Percentiles rank a stretch among this genome's conserved stretches.
Conservation (phyloP, 202 grass and related monocot species). For the Elaeis oleifera region DNA sequence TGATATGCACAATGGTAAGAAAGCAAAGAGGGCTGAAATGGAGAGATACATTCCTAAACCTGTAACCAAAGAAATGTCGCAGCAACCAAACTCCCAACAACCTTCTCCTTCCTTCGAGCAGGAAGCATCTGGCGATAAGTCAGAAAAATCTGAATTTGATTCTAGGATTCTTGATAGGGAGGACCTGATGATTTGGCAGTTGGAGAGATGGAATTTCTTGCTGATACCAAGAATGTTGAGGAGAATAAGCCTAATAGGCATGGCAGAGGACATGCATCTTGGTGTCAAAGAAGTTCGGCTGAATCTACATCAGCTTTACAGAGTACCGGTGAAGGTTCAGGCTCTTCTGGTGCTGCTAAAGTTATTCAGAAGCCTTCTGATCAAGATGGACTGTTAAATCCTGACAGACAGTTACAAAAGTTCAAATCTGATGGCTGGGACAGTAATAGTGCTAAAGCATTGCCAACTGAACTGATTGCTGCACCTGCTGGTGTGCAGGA, state of each 20-base stretch:
- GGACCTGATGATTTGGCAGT: slow-evolving; percentile 29
- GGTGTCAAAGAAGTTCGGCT: slow-evolving; percentile 69
- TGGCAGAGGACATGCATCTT: slow-evolving; percentile 66
- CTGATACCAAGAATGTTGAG: slow-evolving; percentile 50
- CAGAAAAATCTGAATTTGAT: slow-evolving; percentile 20
- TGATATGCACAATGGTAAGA: slow-evolving; percentile 51
- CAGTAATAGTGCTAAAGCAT: slow-evolving; percentile 24
- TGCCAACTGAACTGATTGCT: slow-evolving; percentile 25
- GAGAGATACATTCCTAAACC: slow-evolving; percentile 97
- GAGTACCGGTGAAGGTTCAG: slow-evolving; percentile 29
- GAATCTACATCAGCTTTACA: slow-evolving; percentile 37
- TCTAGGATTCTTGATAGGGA: slow-evolving; percentile 26
- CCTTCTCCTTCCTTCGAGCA: slow-evolving; percentile 23
- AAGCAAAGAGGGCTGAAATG: slow-evolving; percentile 93
- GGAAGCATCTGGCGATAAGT: slow-evolving; percentile 5
- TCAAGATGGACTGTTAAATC: slow-evolving; percentile 25
- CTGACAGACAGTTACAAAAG: slow-evolving; percentile 17
- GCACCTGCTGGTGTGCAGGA: slow-evolving; percentile 29
- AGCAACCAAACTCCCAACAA: slow-evolving; percentile 42
- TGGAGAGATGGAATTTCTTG: slow-evolving; percentile 31
- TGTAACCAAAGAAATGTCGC: slow-evolving; percentile 50
- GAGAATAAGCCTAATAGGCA: slow-evolving; percentile 55
- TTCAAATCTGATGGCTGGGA: slow-evolving; percentile 24
- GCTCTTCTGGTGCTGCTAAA: slow-evolving; percentile 19
- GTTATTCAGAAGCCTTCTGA: slow-evolving; percentile 26